These are phyloP conservation scores for Cyclotella baltica DNA, from an alignment of 108 stramenopile species.

Conservation along the genomic window DNA sequence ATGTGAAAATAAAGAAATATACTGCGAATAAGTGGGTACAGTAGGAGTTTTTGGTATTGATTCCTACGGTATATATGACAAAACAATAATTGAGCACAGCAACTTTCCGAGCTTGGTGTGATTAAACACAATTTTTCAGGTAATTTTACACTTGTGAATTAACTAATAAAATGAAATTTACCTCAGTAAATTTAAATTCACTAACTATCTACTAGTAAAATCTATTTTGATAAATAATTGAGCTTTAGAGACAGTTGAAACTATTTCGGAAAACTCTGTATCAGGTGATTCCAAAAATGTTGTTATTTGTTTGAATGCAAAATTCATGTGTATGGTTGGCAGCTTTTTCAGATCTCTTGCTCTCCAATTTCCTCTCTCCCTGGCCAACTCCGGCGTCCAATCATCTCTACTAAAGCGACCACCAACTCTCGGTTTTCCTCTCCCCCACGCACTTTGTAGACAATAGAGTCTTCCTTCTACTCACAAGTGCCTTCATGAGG, in stretches of 20 bases:
- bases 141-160: background rate
- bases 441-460: background rate
- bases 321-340: background rate
- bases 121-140: no score
- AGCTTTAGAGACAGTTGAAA: background rate
- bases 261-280: background rate
- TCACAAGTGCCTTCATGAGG: constrained; percentile 11
- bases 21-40: no score
- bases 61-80: no score
- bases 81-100: no score
- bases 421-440: background rate
- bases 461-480: background rate
- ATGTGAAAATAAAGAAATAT: no score
- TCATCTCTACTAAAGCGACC: background rate
- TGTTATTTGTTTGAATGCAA: background rate
- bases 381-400: no score
- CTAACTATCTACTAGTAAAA: background rate
- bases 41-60: no score
- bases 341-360: background rate
- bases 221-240: background rate
- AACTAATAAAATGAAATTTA: background rate
- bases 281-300: background rate
- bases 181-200: background rate
- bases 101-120: no score
- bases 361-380: background rate